Percentiles rank a stretch among this genome's conserved stretches.
Evolutionary conservation across 495 filamentous ascomycete genomes (phyloP).

Genomic region (Tuber borchii): DNA sequence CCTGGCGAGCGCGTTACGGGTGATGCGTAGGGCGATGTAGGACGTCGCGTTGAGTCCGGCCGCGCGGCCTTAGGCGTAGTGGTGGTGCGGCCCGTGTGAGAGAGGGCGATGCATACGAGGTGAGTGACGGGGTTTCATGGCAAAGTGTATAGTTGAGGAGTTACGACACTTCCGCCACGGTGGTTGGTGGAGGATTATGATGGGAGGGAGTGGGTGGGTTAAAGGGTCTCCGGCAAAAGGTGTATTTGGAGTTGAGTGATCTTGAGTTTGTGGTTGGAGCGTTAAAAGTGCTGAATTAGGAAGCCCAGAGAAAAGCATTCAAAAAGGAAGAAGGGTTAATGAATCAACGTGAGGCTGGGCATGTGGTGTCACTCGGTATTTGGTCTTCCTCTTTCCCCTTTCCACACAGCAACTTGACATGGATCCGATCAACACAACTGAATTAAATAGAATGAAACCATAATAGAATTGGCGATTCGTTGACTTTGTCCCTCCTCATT

Average conservation of each 20-base stretch:
- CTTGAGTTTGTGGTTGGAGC: constrained; percentile 63
- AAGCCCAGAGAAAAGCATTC: constrained; percentile 53
- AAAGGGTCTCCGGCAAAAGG: constrained; percentile 71
- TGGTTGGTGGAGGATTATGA: constrained; percentile 50
- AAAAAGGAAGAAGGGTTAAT: background rate
- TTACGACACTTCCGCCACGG: constrained; percentile 64
- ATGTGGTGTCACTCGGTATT: background rate
- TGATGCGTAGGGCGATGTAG: constrained; percentile 45
- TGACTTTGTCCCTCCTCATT: background rate
- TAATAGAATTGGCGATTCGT: background rate
- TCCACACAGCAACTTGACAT: background rate
- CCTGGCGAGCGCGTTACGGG: constrained; percentile 42
- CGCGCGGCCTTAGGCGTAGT: constrained; percentile 9
- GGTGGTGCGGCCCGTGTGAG: constrained; percentile 41
- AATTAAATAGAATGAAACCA: background rate
- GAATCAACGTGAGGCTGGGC: background rate
- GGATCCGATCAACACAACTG: background rate
- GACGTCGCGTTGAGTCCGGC: constrained; percentile 56
- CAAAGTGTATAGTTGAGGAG: constrained; percentile 50
- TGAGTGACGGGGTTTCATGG: constrained; percentile 55
- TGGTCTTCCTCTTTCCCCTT: background rate
- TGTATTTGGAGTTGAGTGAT: constrained; percentile 70
- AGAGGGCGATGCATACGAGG: constrained; percentile 40
- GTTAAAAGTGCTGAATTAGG: constrained; percentile 56
- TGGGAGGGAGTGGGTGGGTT: constrained; percentile 54